These are phyloP conservation scores for Grammothele lineata DNA, from an alignment of 768 basidiomycete genomes.

Conservation along the genomic window DNA sequence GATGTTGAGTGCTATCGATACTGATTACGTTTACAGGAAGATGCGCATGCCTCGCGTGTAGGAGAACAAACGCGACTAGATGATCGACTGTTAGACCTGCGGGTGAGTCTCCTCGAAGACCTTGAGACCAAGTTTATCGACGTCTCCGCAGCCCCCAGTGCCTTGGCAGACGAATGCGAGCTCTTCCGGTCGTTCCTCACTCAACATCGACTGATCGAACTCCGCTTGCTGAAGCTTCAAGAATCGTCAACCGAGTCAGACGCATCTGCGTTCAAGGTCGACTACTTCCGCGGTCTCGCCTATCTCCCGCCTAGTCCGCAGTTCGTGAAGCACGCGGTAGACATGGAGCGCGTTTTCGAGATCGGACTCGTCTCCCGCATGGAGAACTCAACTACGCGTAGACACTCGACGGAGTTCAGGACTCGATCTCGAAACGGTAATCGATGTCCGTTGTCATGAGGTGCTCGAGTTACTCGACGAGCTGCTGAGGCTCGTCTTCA, in stretches of 20 bases:
- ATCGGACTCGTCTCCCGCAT: constrained; percentile 96
- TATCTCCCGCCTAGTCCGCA: constrained; percentile 97
- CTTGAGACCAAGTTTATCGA: neutral
- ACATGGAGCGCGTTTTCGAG: constrained; percentile 97
- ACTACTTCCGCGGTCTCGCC: constrained; percentile 93
- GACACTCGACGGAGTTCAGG: constrained; percentile 99
- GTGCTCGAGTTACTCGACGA: constrained; percentile 88
- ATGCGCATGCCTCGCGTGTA: constrained; percentile 66
- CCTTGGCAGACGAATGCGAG: constrained; percentile 83
- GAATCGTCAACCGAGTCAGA: constrained; percentile 95
- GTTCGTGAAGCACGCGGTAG: constrained; percentile 94
- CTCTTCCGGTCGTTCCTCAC: constrained; percentile 83
- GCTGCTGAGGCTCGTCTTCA: constrained; percentile 83
- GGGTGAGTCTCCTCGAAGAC: constrained; percentile 47
- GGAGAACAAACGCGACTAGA: constrained; percentile 90
- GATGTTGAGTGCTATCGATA: too few species aligned
- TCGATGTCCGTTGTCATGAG: constrained; percentile 98
- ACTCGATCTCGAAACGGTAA: constrained; percentile 96
- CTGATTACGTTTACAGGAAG: constrained; percentile 36
- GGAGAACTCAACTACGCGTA: constrained; percentile 95
- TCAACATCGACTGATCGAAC: constrained; percentile 77
- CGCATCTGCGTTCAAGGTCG: constrained; percentile 95
- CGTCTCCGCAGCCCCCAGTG: constrained; percentile 51
- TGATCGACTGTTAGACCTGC: constrained; percentile 88
- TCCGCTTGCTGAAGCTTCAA: constrained; percentile 95